Base-by-base conservation (phyloP, 1,139 yeast genomes). In the Blastobotrys niveus region DNA sequence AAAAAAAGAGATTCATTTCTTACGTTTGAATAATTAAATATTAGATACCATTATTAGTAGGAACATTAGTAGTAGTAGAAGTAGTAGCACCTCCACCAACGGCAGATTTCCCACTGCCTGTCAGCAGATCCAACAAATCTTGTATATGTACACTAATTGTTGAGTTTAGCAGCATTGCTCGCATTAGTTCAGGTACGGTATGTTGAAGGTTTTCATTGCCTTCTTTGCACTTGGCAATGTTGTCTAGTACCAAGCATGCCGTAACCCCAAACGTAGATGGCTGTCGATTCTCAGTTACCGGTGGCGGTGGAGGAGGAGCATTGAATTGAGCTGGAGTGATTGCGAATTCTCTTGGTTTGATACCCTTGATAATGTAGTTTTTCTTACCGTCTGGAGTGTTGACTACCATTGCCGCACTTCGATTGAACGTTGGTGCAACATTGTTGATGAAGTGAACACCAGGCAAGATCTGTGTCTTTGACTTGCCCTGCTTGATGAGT, bases 401-500 rank as follows among this genome's bases (percentile, higher is more conserved):
- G 48, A 89, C 79, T 15, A 91, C 97, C 89, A 88, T 88, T 1
- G 98, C 96, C 47, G 87, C 85, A 1, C 96, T 87, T 55, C 80
- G 78, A n/a, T 87, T 82, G 63, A 89, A 89, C 0, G 96, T 96
- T 48, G 80, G 79, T 21, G 91, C 82, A 12, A 91, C 97, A 60
- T 91, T 91, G 59, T 89, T 88, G 60, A 91, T 91, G 61, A 91
- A 91, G 55, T 91, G 97, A 17, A 93, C 97, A 0, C 98, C 98
- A 1, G 96, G 95, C 38, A 91, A 72, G 41, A 91, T 70, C 48
- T 80, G 77, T 52, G 78, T 79, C 22, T 26, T 33, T 5, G 36
- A 27, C 50, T 68, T 47, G 15, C 58, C 75, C 38, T 70, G 73
- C 17, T 71, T 66, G 12, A 72, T 72, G 45, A 71, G 71, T 33